Conservation (phyloP, 345 rosid genomes). For the Raphanus sativus region DNA sequence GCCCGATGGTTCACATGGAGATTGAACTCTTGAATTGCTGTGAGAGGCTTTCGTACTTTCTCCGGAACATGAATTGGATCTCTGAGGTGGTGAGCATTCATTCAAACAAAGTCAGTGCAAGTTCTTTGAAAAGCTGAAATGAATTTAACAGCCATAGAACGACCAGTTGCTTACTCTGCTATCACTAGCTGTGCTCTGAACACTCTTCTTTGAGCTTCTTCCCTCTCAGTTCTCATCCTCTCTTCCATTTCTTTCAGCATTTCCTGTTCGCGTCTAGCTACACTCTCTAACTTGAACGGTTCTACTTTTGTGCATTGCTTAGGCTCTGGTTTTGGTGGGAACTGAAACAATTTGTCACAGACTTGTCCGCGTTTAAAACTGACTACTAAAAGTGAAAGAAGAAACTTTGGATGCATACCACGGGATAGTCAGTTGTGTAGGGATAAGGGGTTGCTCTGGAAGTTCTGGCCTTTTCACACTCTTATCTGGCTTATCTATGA, state of each 20-base stretch:
- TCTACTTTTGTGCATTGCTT: constrained; percentile 70
- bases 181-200: constrained; percentile 66
- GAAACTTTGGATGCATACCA: constrained; percentile 2
- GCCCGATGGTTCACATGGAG: background rate
- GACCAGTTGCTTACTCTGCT: constrained; percentile 51
- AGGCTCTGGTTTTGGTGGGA: constrained; percentile 77
- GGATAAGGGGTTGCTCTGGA: constrained; percentile 73
- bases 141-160: background rate
- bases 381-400: background rate
- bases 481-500: background rate
- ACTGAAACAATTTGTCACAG: constrained; percentile 33
- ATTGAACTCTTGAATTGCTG: background rate
- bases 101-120: background rate
- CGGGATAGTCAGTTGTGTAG: constrained; percentile 63
- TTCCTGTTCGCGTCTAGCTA: constrained; percentile 73
- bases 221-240: constrained; percentile 53
- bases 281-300: constrained; percentile 76
- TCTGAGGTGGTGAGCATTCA: background rate
- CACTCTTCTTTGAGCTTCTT: constrained; percentile 58
- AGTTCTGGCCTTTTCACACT: background rate
- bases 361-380: background rate
- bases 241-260: constrained; percentile 68
- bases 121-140: background rate
- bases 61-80: background rate
- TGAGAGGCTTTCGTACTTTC: constrained; percentile 5